phyloP scores from a whole-genome alignment of 441 rosid species.

The Mallotus repandus region DNA sequence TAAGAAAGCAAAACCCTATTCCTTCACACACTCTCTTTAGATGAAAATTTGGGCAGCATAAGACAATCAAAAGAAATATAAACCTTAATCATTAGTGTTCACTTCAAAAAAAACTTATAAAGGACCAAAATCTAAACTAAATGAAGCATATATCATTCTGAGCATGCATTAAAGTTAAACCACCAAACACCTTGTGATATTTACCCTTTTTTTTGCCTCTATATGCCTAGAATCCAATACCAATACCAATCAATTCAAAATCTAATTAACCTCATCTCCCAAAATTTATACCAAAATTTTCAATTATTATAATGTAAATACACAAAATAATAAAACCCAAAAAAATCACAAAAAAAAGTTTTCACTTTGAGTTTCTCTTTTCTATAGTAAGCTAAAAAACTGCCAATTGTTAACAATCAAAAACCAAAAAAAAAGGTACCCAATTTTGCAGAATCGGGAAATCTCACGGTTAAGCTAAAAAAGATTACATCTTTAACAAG shows the following conservation, averaged over 20 bases:
- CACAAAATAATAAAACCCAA: too few relatives aligned
- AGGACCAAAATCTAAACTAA: neutral
- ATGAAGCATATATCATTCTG: neutral
- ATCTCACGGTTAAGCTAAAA: neutral
- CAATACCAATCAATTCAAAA: neutral
- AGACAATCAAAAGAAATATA: neutral
- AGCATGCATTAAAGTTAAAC: neutral
- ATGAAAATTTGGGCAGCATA: neutral
- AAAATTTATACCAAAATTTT: too few relatives aligned
- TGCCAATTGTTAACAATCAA: too few relatives aligned
- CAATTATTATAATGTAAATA: too few relatives aligned
- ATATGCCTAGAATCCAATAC: neutral
- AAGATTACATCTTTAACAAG: neutral
- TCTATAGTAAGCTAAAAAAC: too few relatives aligned
- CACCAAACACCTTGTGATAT: too few relatives aligned
- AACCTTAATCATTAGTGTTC: neutral
- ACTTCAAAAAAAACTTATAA: neutral
- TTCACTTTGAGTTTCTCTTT: too few relatives aligned
- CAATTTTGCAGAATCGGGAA: neutral
- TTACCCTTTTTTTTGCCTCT: too few relatives aligned
- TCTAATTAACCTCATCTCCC: neutral
- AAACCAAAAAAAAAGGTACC: too few relatives aligned
- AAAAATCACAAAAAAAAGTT: too few relatives aligned
- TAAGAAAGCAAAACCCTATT: neutral
- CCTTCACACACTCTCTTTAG: too few relatives aligned